Evolutionary conservation across 352 stramenopile genomes (phyloP).

Genomic region (Phytophthora cactorum): DNA sequence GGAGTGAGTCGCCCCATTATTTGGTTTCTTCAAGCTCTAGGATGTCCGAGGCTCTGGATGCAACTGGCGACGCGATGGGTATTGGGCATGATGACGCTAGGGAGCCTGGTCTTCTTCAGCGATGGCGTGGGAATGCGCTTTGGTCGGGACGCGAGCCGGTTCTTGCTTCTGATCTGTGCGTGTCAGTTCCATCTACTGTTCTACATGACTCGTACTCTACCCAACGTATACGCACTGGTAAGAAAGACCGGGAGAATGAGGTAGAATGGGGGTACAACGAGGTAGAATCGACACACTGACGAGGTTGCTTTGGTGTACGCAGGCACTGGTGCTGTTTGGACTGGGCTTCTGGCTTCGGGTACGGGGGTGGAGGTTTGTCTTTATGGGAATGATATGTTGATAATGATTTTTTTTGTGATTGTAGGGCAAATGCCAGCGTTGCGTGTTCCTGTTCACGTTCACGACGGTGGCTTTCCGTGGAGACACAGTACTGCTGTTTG

Average conservation of each 20-base stretch:
- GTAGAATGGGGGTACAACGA: background rate
- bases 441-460: conserved; percentile 89
- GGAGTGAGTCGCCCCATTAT: conserved; percentile 48
- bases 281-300: background rate
- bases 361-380: background rate
- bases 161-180: conserved; percentile 89
- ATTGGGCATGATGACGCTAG: conserved; percentile 64
- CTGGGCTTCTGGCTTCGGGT: conserved; percentile 70
- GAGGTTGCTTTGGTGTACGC: background rate
- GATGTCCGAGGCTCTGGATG: conserved; percentile 54
- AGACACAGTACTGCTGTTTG: conserved; percentile 97
- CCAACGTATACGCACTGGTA: conserved; percentile 97
- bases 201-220: conserved; percentile 96
- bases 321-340: conserved; percentile 71
- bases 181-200: conserved; percentile 98
- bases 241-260: background rate
- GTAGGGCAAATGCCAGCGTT: conserved; percentile 47
- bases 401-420: conserved; percentile 1
- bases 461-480: conserved; percentile 97
- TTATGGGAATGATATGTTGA: background rate
- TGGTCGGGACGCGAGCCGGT: conserved; percentile 61
- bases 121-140: conserved; percentile 60
- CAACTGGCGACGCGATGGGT: conserved; percentile 68
- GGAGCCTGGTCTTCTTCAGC: conserved; percentile 69
- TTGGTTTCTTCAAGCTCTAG: conserved; percentile 33